Base-by-base conservation (phyloP, 2,329 filamentous ascomycete genomes). In the Dothiorella sarmentorum region DNA sequence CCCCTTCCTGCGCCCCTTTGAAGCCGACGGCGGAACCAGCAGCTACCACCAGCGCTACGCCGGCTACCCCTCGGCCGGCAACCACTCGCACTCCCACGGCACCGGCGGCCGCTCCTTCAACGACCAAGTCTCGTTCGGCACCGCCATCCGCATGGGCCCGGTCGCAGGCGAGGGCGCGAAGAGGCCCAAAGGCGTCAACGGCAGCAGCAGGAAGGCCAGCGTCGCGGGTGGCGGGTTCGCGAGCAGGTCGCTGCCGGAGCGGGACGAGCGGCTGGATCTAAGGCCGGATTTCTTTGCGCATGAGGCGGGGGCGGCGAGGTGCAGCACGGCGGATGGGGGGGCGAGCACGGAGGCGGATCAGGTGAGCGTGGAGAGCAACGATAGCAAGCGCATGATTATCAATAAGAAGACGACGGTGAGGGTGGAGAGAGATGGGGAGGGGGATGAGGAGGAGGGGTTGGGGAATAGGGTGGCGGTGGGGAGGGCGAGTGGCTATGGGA, bases 1-100 rank as follows among this genome's bases (percentile, higher is more conserved):
- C 0, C 69, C 69, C 7, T 70, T 71, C 38, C 58, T 72, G 17
- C 64, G 68, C n/a, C 70, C 69, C 6, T 72, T 71, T 53, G 66
- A 65, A 45, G 64, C 64, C 13, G 66, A 67, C 20, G 61, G 18
- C 27, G 29, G 7, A 26, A 13, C n/a, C 18, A 56, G 17, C 17
- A 20, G 13, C 51, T 58, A 18, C 56, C 35, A 17, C 31, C 47
- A 35, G 33, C 47, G 22, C 56, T 59, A 31, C 65, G 63, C 57
- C 64, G 10, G 56, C 51, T 1, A 38, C 61, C 11, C 56, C 61
- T 31, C 29, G 4, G 29, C 29, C n/a, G 10, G 53, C 59, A 10
- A 56, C 59, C 2, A 57, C 33, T 17, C 45, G 26, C 59, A 58
- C 27, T 47, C 58, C 31, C n/a, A 11, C 13, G 18, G 24, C 15